Percentiles rank a stretch among this genome's conserved stretches.
These are phyloP conservation scores for Euphorbia neoarborescens DNA, from an alignment of 441 rosid species.

Conservation along the genomic window DNA sequence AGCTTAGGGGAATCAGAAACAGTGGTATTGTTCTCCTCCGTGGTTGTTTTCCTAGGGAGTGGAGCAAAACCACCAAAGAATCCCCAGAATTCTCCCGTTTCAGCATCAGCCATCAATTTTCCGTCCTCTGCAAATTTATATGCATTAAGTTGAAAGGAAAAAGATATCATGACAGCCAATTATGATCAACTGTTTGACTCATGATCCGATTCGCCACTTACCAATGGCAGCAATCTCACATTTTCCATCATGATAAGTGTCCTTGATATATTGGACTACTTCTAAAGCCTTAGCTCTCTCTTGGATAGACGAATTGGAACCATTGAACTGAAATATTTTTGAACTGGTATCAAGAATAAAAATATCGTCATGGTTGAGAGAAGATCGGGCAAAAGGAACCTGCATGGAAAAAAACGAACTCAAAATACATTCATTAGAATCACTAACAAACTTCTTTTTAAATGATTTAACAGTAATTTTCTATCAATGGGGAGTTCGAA, in stretches of 20 bases:
- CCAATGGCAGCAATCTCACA: conserved; percentile 87
- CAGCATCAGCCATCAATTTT: conserved; percentile 97
- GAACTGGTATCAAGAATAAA: conserved; percentile 51
- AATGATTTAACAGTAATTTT: background rate
- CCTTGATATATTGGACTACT: conserved; percentile 88
- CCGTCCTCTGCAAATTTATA: conserved; percentile 78
- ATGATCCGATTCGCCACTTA: conserved; percentile 32
- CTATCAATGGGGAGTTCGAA: conserved; percentile 13
- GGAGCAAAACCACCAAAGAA: conserved; percentile 99
- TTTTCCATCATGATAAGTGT: conserved; percentile 84
- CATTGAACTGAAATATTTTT: conserved; percentile 57
- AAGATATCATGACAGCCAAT: background rate
- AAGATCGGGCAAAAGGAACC: conserved; percentile 91
- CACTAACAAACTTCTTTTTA: conserved; percentile 14
- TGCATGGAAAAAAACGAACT: conserved; percentile 25
- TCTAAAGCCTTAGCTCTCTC: conserved; percentile 98
- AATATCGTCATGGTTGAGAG: conserved; percentile 89
- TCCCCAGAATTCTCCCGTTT: conserved; percentile 96
- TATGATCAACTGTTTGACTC: conserved; percentile 16
- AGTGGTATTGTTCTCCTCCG: conserved; percentile 38
- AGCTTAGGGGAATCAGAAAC: conserved; percentile 49
- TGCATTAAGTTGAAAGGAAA: conserved; percentile 14
- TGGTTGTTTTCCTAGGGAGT: conserved; percentile 65
- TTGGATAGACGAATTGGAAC: conserved; percentile 88
- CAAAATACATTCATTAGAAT: background rate